A percentile compares a stretch with the other conserved stretches of the same genome.
phyloP scores from a whole-genome alignment of 805 yeast genomes.

The Lipomyces sp. region DNA sequence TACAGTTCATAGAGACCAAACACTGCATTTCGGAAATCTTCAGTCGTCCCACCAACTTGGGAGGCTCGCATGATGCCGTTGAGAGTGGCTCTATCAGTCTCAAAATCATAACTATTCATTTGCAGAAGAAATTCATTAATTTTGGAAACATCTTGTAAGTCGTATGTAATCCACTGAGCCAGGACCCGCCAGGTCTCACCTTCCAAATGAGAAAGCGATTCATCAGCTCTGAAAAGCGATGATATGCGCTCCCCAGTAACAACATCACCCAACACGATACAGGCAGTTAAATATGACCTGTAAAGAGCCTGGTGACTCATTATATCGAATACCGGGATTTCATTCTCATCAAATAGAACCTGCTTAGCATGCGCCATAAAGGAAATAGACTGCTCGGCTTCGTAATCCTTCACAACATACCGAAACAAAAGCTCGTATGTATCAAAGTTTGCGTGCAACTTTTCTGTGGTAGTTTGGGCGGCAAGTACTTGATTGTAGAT shows the following conservation, averaged over 20 bases:
- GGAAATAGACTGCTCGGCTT: conserved; percentile 16
- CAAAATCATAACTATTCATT: conserved; percentile 35
- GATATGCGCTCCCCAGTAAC: conserved; percentile 13
- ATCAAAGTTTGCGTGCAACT: conserved; percentile 27
- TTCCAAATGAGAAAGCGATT: conserved; percentile 30
- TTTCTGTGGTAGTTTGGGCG: background rate
- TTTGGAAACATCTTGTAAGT: conserved; percentile 25
- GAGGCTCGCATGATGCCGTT: conserved; percentile 32
- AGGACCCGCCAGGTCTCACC: conserved; percentile 48
- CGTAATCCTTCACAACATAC: conserved; percentile 25
- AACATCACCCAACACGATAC: conserved; percentile 19
- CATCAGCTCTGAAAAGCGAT: conserved; percentile 16
- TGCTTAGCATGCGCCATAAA: conserved; percentile 23
- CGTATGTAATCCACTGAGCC: conserved; percentile 46
- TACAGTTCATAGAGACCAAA: conserved; percentile 15
- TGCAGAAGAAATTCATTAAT: conserved; percentile 28
- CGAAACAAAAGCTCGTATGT: conserved; percentile 35
- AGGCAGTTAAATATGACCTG: conserved; percentile 33
- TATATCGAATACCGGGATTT: conserved; percentile 24
- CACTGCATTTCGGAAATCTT: conserved; percentile 22
- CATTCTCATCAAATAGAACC: conserved; percentile 16
- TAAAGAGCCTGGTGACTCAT: conserved; percentile 23
- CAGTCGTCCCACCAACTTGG: conserved; percentile 13
- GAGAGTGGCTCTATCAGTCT: conserved; percentile 37
- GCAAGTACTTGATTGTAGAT: conserved; percentile 12